These are phyloP conservation scores for Phytophthora lateralis DNA, from an alignment of 352 stramenopile genomes.

Conservation along the genomic window DNA sequence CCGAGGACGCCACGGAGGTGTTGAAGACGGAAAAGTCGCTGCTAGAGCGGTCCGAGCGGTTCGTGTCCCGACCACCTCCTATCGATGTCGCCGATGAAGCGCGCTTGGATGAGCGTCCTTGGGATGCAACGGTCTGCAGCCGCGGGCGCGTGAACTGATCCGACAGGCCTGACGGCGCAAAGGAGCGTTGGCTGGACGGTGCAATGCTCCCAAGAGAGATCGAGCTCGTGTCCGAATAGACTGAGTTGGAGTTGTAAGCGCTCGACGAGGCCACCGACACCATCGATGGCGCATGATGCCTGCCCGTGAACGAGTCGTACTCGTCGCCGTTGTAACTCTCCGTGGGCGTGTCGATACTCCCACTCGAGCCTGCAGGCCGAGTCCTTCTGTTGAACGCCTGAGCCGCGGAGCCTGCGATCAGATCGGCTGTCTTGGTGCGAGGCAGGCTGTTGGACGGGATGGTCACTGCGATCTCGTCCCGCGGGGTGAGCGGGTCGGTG, in stretches of 20 bases:
- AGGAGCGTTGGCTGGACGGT: constrained; percentile 18
- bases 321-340: constrained; percentile 26
- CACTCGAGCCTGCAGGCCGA: constrained; percentile 6
- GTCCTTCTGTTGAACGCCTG: constrained; percentile 27
- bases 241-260: constrained; percentile 12
- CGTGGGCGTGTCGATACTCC: constrained; percentile 34
- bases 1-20: constrained; percentile 14
- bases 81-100: constrained; percentile 25
- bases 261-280: constrained; percentile 13
- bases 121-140: constrained; percentile 14
- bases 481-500: constrained; percentile 39
- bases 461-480: constrained; percentile 42
- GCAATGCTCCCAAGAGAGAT: constrained; percentile 29
- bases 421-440: constrained; percentile 13
- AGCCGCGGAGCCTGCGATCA: constrained; percentile 23
- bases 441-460: constrained; percentile 20
- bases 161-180: background rate
- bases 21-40: constrained; percentile 52
- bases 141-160: background rate
- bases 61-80: constrained; percentile 32
- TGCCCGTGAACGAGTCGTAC: constrained; percentile 39
- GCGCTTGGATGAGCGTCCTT: constrained; percentile 17
- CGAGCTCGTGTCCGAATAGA: constrained; percentile 27
- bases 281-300: constrained; percentile 6
- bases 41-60: constrained; percentile 35